phyloP scores from a whole-genome alignment of 305 asterid genomes.

The Solanum aculeatissimum region DNA sequence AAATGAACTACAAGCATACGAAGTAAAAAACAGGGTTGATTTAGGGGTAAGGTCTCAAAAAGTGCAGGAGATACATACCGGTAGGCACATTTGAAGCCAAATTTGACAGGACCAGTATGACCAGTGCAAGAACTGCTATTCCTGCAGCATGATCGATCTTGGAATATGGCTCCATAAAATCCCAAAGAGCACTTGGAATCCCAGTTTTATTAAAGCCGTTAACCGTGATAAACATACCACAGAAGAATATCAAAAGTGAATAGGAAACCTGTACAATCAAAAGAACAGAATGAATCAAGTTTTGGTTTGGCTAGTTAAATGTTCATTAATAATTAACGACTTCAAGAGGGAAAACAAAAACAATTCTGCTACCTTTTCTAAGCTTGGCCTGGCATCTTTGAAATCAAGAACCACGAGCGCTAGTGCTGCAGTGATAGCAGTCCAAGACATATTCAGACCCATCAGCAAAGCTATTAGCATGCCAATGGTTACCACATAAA shows the following conservation, averaged over 20 bases:
- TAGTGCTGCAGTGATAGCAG: slow-evolving; percentile 86
- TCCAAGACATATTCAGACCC: slow-evolving; percentile 91
- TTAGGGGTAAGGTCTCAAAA: not conserved
- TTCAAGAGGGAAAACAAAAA: not conserved
- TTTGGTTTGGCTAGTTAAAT: not conserved
- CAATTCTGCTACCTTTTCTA: slow-evolving; percentile 50
- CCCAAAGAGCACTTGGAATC: slow-evolving; percentile 77
- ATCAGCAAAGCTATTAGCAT: slow-evolving; percentile 56
- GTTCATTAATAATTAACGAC: too few species aligned
- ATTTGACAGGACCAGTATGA: slow-evolving; percentile 66
- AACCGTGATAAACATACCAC: slow-evolving; percentile 85
- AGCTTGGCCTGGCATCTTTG: slow-evolving; percentile 67
- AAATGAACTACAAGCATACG: not conserved
- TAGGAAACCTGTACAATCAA: slow-evolving; percentile 54
- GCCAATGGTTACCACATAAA: slow-evolving; percentile 70
- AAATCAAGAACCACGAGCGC: slow-evolving; percentile 83
- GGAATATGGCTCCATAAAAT: slow-evolving; percentile 72
- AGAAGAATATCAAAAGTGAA: slow-evolving; percentile 83
- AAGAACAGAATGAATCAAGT: not conserved
- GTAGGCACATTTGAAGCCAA: slow-evolving; percentile 94
- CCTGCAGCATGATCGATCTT: slow-evolving; percentile 51
- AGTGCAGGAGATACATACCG: slow-evolving; percentile 26
- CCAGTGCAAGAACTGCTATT: slow-evolving; percentile 50
- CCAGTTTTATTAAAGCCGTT: slow-evolving; percentile 81
- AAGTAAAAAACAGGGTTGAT: not conserved